phyloP scores from a whole-genome alignment of 208 protist genomes.

The Crithidia mellificae region DNA sequence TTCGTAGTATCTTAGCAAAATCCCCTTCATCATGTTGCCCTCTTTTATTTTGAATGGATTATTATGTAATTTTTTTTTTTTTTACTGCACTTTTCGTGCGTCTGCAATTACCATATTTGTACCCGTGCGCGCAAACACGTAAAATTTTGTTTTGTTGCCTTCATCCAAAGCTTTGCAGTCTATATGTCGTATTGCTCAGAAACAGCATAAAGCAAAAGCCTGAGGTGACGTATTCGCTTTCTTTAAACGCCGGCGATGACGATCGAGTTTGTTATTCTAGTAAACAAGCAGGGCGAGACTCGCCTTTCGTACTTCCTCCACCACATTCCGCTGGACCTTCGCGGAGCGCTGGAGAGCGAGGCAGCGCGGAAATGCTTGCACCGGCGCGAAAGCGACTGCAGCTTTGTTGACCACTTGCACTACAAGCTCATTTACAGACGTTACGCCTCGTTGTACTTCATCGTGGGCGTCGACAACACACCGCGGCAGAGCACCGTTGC shows the following conservation, averaged over 20 bases:
- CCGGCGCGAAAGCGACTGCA: conserved; percentile 87
- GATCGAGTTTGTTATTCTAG: conserved; percentile 96
- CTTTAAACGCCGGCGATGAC: conserved; percentile 29
- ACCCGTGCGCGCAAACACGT: no score
- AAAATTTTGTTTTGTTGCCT: no score
- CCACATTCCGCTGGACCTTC: conserved; percentile 73
- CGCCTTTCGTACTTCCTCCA: conserved; percentile 91
- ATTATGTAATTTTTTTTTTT: no score
- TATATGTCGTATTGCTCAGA: no score
- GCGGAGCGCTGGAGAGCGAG: conserved; percentile 90
- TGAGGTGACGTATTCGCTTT: neutral
- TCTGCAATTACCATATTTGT: no score
- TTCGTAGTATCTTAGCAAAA: no score
- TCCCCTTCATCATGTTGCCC: no score
- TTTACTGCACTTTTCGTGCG: neutral
- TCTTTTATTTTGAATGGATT: no score
- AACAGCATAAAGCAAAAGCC: no score
- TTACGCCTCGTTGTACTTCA: conserved; percentile 96
- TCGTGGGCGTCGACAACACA: conserved; percentile 71
- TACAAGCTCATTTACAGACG: conserved; percentile 94
- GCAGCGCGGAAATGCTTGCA: conserved; percentile 95
- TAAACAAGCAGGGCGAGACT: conserved; percentile 98
- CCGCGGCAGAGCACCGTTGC: conserved; percentile 46
- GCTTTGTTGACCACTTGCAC: conserved; percentile 95
- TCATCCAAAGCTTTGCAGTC: no score